phyloP scores from a whole-genome alignment of 129 eudicot genomes.

The sunflower (Helianthus annuus) region HanXRQr2.0-SUNRISE NC_035437.2:11564746-11565245 shows the following conservation, averaged over 20 bases:
- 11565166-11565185: too few relatives aligned
- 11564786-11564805: slow-evolving; percentile 53
- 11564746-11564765: slow-evolving; percentile 35
- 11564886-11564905: slow-evolving; percentile 55
- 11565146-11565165: neutral
- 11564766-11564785: slow-evolving; percentile 51
- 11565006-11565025: neutral
- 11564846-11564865: slow-evolving; percentile 52
- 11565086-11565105: slow-evolving; percentile 58
- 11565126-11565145: neutral
- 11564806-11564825: slow-evolving; percentile 58
- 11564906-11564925: slow-evolving; percentile 36
- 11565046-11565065: slow-evolving; percentile 50
- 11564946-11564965: slow-evolving; percentile 41
- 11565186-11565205: too few relatives aligned
- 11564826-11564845: slow-evolving; percentile 47
- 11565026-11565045: slow-evolving; percentile 19
- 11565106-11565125: slow-evolving; percentile 68
- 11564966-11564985: neutral
- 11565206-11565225: too few relatives aligned
- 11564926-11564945: slow-evolving; percentile 30
- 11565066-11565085: slow-evolving; percentile 47
- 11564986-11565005: neutral
- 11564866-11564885: slow-evolving; percentile 53
- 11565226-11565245: too few relatives aligned